phyloP scores from a whole-genome alignment of 345 rosid genomes.

The Aethionema arabicum region DNA sequence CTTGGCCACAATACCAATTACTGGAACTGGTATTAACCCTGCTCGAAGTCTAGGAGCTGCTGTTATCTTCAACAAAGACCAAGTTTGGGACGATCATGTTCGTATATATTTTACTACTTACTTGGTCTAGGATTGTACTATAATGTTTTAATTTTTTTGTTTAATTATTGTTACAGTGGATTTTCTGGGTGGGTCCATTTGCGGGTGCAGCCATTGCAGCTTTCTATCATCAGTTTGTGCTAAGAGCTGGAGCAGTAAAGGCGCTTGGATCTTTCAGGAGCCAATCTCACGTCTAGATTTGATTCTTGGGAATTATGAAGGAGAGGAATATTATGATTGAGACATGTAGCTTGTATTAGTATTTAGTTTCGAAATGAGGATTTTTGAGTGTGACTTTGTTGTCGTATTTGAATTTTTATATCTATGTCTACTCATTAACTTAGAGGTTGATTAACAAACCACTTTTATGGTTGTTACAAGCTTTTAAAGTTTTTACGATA shows the following conservation, averaged over 20 bases:
- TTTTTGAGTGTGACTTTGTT: conserved; percentile 18
- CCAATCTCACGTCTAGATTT: conserved; percentile 39
- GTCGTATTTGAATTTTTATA: conserved; percentile 13
- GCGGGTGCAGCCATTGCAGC: conserved; percentile 67
- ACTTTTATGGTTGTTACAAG: too few species aligned
- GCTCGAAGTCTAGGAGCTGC: conserved; percentile 98
- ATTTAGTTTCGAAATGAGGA: conserved; percentile 31
- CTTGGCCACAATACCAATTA: conserved; percentile 84
- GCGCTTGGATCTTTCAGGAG: conserved; percentile 63
- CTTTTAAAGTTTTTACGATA: too few species aligned
- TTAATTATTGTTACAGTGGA: conserved; percentile 45
- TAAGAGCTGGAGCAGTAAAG: conserved; percentile 55
- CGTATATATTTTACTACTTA: conserved; percentile 10
- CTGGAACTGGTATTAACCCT: conserved; percentile 97
- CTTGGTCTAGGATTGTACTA: not conserved
- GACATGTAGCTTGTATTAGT: not conserved
- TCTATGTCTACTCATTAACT: conserved; percentile 7
- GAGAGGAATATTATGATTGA: not conserved
- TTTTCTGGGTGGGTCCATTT: conserved; percentile 74
- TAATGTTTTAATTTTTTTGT: not conserved
- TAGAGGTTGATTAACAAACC: not conserved
- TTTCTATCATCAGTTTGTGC: conserved; percentile 58
- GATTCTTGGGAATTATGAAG: conserved; percentile 10
- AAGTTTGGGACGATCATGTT: conserved; percentile 95
- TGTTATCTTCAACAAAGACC: conserved; percentile 63